Conservation (phyloP, 2,329 filamentous ascomycete species). For the Sodiomyces alkalinus region DNA sequence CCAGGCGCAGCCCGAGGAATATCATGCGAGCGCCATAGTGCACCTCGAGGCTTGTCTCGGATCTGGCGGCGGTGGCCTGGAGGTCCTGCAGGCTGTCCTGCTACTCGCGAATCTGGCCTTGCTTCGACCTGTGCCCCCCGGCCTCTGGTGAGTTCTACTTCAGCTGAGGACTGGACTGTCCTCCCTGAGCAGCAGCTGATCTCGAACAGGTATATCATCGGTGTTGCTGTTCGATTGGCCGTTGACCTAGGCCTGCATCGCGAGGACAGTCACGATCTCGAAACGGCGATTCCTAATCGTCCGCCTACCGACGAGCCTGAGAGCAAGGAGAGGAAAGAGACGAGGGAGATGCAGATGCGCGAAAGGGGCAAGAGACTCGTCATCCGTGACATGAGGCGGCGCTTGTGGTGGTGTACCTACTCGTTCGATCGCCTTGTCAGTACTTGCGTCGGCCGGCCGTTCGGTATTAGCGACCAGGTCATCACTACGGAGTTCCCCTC, state of each 20-base stretch:
- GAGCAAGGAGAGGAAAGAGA: slow-evolving; percentile 10
- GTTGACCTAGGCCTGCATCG: slow-evolving; percentile 87
- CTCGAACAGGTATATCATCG: slow-evolving; percentile 62
- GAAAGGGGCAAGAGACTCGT: slow-evolving; percentile 61
- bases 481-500: slow-evolving; percentile 94
- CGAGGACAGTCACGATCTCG: slow-evolving; percentile 61
- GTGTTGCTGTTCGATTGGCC: slow-evolving; percentile 77
- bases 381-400: slow-evolving; percentile 68
- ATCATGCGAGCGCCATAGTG: slow-evolving; percentile 86
- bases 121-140: slow-evolving; percentile 78
- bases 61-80: slow-evolving; percentile 73
- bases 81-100: slow-evolving; percentile 87
- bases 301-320: slow-evolving; percentile 16
- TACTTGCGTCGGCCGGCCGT: slow-evolving; percentile 82
- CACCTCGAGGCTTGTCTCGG: slow-evolving; percentile 80
- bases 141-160: slow-evolving; percentile 50
- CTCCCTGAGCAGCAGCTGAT: not conserved
- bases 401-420: slow-evolving; percentile 96
- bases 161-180: not conserved
- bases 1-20: slow-evolving; percentile 75
- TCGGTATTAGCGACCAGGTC: slow-evolving; percentile 90
- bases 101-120: slow-evolving; percentile 84
- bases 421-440: slow-evolving; percentile 89
- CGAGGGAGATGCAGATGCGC: slow-evolving; percentile 13
- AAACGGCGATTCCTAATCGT: slow-evolving; percentile 40